Conservation (phyloP, 2,329 filamentous ascomycete genomes). For the Phoma sp. region DNA sequence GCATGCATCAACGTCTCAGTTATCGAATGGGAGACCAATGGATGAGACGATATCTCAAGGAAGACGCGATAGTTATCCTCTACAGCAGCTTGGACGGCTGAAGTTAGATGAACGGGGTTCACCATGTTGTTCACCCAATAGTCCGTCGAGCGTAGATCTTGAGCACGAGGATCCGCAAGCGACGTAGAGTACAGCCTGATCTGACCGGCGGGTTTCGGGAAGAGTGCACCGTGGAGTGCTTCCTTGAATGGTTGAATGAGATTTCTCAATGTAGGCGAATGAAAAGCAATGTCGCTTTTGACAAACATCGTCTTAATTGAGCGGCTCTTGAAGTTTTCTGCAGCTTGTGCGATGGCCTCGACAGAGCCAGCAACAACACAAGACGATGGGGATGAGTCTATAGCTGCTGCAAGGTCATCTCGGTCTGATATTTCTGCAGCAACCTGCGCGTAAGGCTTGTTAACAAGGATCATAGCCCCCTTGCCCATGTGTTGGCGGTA, state of each 20-base stretch:
- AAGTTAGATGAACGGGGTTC: conserved; percentile 45
- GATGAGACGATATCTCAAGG: conserved; percentile 53
- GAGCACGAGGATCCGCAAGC: conserved; percentile 25
- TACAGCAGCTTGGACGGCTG: conserved; percentile 44
- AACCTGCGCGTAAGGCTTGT: conserved; percentile 36
- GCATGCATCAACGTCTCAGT: conserved; percentile 46
- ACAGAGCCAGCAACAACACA: conserved; percentile 43
- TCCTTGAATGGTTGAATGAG: conserved; percentile 39
- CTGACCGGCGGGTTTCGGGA: conserved; percentile 20
- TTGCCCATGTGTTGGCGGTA: conserved; percentile 38
- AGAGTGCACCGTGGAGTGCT: conserved; percentile 29
- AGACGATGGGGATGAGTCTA: conserved; percentile 46
- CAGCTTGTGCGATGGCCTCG: conserved; percentile 26
- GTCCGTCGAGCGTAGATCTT: conserved; percentile 31
- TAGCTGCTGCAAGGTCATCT: conserved; percentile 39
- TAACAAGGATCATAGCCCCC: conserved; percentile 43
- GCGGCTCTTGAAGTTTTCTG: conserved; percentile 25
- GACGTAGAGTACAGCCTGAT: conserved; percentile 47
- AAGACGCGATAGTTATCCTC: conserved; percentile 50
- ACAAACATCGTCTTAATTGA: conserved; percentile 44
- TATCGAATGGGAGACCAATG: conserved; percentile 52
- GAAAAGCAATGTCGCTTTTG: conserved; percentile 53
- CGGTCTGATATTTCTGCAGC: conserved; percentile 25
- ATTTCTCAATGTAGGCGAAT: conserved; percentile 44
- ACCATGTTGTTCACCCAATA: conserved; percentile 53